Base-by-base conservation (phyloP, 2,329 filamentous ascomycete genomes). In the Alternaria ethzedia region DNA sequence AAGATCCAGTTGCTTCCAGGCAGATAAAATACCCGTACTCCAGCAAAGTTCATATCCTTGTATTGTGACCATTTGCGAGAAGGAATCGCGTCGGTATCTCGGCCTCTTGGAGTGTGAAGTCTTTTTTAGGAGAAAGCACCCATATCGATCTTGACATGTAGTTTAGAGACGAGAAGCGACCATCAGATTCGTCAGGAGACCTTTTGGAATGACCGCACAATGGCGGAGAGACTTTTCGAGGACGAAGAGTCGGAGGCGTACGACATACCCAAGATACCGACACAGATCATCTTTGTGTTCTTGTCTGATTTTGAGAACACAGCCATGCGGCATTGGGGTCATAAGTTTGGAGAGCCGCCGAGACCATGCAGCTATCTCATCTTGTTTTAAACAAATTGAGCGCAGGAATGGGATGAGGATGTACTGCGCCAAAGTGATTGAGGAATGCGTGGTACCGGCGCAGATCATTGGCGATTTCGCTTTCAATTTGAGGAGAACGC, bases 391-490 rank as follows among this genome's bases (percentile, higher is more conserved):
- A 36, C 32, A 36, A 15, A 36, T 36, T 15, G 2, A 36, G 32
- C 13, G 15, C 32, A n/a, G 32, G 4, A 36, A 36, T 36, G 2
- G 15, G 30, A 13, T 36, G 7, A 36, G 30, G 7, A 13, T 36
- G 32, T 36, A 36, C 32, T 36, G 6, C 32, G 32, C 2, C 32
- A 5, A 36, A 36, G 32, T 36, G 15, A n/a, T 36, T 36, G 15
- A 36, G 32, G 2, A n/a, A 36, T 36, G 0, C 13, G 15, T 36
- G 15, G 7, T 2, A 3, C 32, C 4, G 32, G 0, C 15, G 32
- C 32, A 36, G 15, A 36, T n/a, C 32, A 36, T 36, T 8, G 0
- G 0, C 2, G 2, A 15, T 32, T 0, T 3, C 4, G 11, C 4
- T 6, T 6, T 15, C 6, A 6, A n/a, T 36, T 9, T 36, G 32